Percentiles rank a stretch among this genome's conserved stretches.
Conservation (phyloP, 257 asterid genomes). For the Solanum sejunctum region DNA sequence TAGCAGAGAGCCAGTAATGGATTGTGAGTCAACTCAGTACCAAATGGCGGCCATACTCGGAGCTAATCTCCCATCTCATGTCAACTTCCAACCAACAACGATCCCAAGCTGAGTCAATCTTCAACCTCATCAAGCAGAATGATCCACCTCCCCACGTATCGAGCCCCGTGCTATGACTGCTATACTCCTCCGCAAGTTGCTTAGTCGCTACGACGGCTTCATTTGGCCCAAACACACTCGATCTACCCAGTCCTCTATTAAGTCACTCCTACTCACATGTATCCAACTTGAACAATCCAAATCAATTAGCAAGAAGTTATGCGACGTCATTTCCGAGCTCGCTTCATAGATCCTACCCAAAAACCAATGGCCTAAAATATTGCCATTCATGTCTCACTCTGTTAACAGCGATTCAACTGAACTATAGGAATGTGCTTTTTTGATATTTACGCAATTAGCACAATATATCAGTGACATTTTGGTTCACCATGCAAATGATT, state of each 20-base stretch:
- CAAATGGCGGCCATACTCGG: constrained; percentile 67
- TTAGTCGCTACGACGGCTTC: constrained; percentile 63
- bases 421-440: constrained; percentile 71
- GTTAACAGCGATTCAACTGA: constrained; percentile 57
- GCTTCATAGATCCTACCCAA: constrained; percentile 85
- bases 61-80: constrained; percentile 72
- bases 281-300: constrained; percentile 63
- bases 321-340: constrained; percentile 83
- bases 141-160: constrained; percentile 42
- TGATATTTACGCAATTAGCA: constrained; percentile 77
- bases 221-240: constrained; percentile 65
- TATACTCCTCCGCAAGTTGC: constrained; percentile 73
- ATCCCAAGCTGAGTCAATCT: constrained; percentile 80
- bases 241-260: constrained; percentile 47
- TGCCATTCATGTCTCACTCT: constrained; percentile 91
- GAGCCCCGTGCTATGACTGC: constrained; percentile 86
- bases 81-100: constrained; percentile 76
- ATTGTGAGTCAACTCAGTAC: constrained; percentile 65
- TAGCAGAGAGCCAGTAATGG: constrained; percentile 20
- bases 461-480: constrained; percentile 66
- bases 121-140: constrained; percentile 67
- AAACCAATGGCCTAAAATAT: constrained; percentile 74
- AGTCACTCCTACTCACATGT: constrained; percentile 38
- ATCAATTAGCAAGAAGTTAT: constrained; percentile 54
- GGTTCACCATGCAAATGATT: constrained; percentile 56